Evolutionary conservation across 441 rosid species (phyloP).

Genomic region (Eutrema salsugineum): DNA sequence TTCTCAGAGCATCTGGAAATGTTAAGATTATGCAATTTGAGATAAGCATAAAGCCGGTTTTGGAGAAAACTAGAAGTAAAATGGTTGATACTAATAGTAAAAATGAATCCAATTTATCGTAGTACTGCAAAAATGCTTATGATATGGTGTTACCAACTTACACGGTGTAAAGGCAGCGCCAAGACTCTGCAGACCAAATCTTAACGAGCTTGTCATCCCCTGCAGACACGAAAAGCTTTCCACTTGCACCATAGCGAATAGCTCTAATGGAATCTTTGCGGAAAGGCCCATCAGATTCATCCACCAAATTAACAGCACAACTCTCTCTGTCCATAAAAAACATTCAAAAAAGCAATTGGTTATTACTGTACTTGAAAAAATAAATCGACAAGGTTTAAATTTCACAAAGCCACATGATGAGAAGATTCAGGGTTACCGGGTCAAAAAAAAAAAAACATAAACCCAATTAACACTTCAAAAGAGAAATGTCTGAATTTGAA

Average conservation of each 20-base stretch:
- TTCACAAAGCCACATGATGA: no score
- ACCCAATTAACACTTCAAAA: no score
- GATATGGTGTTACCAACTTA: slow-evolving; percentile 33
- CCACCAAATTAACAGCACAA: slow-evolving; percentile 51
- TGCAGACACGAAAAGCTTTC: slow-evolving; percentile 74
- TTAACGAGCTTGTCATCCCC: slow-evolving; percentile 88
- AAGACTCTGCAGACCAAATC: slow-evolving; percentile 72
- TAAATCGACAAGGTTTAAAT: no score
- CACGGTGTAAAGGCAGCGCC: slow-evolving; percentile 64
- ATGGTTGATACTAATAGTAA: not conserved
- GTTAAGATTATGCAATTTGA: not conserved
- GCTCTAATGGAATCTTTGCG: slow-evolving; percentile 79
- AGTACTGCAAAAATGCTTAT: not conserved
- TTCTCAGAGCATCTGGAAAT: slow-evolving; percentile 70
- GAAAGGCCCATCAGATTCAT: slow-evolving; percentile 48
- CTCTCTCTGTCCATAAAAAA: slow-evolving; percentile 40
- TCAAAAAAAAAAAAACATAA: not conserved
- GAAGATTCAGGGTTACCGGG: no score
- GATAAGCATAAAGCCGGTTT: not conserved
- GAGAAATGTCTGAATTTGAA: not conserved
- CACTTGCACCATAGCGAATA: slow-evolving; percentile 59
- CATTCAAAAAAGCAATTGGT: not conserved
- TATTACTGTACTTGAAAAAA: no score
- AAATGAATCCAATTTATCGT: not conserved
- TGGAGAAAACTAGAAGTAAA: not conserved